These are phyloP conservation scores for Solanum etuberosum DNA, from an alignment of 257 asterid species.

Conservation along the genomic window DNA sequence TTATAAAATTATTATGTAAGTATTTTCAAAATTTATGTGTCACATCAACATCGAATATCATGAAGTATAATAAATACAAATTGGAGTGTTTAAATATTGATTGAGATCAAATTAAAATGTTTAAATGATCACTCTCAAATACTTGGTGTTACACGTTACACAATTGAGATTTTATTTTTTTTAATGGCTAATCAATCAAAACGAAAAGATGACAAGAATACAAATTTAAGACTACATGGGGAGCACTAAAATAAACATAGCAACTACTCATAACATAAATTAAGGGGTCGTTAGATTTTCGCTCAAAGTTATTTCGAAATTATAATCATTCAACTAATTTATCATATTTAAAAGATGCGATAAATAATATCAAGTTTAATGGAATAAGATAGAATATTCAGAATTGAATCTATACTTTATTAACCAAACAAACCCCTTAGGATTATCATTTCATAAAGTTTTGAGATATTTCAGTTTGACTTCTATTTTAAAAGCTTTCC, in stretches of 20 bases:
- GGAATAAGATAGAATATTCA: no score
- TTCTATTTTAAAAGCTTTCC: no score
- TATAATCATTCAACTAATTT: no score
- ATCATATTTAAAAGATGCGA: background rate
- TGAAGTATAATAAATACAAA: no score
- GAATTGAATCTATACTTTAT: no score
- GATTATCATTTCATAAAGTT: background rate
- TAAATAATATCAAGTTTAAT: background rate
- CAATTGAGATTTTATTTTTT: background rate
- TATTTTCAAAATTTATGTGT: no score
- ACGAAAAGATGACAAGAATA: background rate
- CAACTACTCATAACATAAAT: background rate
- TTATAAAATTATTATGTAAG: no score
- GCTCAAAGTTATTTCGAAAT: accelerated
- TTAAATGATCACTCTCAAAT: no score
- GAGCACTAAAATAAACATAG: background rate
- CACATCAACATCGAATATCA: no score
- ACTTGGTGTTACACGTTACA: background rate
- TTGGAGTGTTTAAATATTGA: no score
- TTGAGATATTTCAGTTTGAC: background rate
- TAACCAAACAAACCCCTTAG: background rate
- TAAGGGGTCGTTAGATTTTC: background rate
- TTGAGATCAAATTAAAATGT: no score
- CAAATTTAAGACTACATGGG: background rate
- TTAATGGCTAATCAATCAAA: background rate